Conservation (phyloP, 495 filamentous ascomycete genomes). For the Thermothielavioides terrestris region DNA sequence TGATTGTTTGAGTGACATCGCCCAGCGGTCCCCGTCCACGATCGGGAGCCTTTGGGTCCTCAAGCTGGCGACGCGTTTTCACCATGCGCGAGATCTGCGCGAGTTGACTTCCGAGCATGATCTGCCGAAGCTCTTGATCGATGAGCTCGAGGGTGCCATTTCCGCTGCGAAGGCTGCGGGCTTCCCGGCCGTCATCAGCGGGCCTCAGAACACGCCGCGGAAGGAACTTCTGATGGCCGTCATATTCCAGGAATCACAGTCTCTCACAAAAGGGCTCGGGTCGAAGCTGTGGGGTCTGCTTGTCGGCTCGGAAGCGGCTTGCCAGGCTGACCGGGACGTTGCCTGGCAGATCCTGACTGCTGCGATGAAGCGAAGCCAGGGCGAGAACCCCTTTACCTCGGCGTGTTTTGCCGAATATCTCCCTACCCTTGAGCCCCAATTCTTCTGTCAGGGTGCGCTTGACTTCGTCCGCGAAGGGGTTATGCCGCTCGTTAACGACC, state of each 20-base stretch:
- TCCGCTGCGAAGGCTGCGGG: slow-evolving; percentile 24
- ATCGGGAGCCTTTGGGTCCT: slow-evolving; percentile 66
- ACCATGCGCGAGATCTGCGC: slow-evolving; percentile 26
- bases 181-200: slow-evolving; percentile 32
- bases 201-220: slow-evolving; percentile 39
- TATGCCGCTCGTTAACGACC: slow-evolving; percentile 34
- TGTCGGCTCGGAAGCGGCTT: slow-evolving; percentile 50
- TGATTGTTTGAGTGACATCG: slow-evolving; percentile 41
- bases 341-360: slow-evolving; percentile 58
- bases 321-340: slow-evolving; percentile 46
- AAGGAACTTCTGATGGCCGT: slow-evolving; percentile 50
- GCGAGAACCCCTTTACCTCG: slow-evolving; percentile 55
- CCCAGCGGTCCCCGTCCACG: slow-evolving; percentile 31
- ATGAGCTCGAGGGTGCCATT: slow-evolving; percentile 41
- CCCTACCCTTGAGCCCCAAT: slow-evolving; percentile 51
- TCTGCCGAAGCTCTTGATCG: slow-evolving; percentile 37
- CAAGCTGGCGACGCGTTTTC: slow-evolving; percentile 44
- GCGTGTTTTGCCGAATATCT: slow-evolving; percentile 60
- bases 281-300: slow-evolving; percentile 58
- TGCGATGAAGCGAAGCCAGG: slow-evolving; percentile 36
- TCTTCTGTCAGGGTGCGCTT: slow-evolving; percentile 58
- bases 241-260: slow-evolving; percentile 49
- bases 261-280: slow-evolving; percentile 53
- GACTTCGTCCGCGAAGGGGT: slow-evolving; percentile 50
- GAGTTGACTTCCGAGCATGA: slow-evolving; percentile 35